Evolutionary conservation across 176 grass and related monocot species (phyloP).

Genomic region (Ensete glaucum): DNA sequence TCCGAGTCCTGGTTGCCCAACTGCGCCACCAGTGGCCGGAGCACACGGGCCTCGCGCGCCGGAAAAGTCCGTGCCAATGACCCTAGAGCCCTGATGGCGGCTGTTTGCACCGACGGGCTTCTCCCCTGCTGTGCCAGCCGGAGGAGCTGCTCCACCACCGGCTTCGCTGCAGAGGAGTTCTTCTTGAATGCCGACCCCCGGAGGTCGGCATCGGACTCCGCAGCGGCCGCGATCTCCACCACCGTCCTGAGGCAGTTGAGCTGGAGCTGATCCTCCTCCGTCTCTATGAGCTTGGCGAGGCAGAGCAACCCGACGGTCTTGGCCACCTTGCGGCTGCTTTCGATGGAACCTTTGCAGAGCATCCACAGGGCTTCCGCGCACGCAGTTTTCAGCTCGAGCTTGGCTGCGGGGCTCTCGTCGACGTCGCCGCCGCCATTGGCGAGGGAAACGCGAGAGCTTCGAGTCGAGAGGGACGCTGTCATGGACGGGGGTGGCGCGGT

Average conservation of each 20-base stretch:
- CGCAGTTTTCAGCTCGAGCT: conserved; percentile 6
- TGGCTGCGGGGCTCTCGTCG: background rate
- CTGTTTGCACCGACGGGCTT: background rate
- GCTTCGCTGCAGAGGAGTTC: conserved; percentile 5
- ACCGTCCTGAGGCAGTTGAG: conserved; percentile 15
- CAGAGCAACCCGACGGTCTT: conserved; percentile 16
- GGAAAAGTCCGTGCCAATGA: conserved; percentile 11
- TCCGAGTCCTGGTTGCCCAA: conserved; percentile 4
- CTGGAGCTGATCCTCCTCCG: conserved; percentile 6
- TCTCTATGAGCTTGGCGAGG: conserved; percentile 13
- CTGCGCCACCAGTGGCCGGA: conserved; percentile 8
- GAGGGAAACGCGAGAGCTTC: background rate
- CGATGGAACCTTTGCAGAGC: conserved; percentile 1
- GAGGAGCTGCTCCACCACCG: conserved; percentile 17
- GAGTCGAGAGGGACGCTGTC: too few species aligned
- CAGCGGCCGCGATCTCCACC: conserved; percentile 3
- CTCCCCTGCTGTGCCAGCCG: background rate
- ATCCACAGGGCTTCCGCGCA: conserved; percentile 15
- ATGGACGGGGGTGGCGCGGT: background rate
- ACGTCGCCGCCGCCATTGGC: background rate
- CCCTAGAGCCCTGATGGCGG: conserved; percentile 7
- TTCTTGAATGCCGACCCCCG: background rate
- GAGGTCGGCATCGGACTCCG: conserved; percentile 5
- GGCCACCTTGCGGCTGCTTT: conserved; percentile 9
- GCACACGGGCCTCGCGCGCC: background rate